These are phyloP conservation scores for Solanum tacnaense DNA, from an alignment of 257 asterid genomes.

Conservation along the genomic window DNA sequence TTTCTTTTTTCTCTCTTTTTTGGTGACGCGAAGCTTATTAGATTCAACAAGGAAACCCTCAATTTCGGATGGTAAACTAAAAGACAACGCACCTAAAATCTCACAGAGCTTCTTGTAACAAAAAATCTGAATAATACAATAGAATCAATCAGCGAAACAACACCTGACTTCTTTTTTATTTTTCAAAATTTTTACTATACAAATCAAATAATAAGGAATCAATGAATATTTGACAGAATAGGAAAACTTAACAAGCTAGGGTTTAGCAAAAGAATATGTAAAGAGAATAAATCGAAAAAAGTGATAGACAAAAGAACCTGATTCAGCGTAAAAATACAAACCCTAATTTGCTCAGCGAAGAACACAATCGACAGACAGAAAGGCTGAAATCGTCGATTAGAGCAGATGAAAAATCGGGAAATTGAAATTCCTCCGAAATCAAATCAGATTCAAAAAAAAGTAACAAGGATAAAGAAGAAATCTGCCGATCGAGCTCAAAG, in stretches of 20 bases:
- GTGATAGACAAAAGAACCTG: background rate
- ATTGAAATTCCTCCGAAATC: background rate
- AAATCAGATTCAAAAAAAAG: background rate
- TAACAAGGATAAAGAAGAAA: background rate
- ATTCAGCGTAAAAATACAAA: background rate
- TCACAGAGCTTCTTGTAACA: slow-evolving; percentile 65
- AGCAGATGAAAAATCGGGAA: background rate
- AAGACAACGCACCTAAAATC: slow-evolving; percentile 80
- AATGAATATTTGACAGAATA: slow-evolving; percentile 15
- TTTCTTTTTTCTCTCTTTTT: slow-evolving; percentile 1
- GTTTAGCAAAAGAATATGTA: slow-evolving; percentile 1
- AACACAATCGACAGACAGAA: slow-evolving; percentile 24
- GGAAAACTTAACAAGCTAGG: slow-evolving; percentile 11
- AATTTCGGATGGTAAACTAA: slow-evolving; percentile 71
- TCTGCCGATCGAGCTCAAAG: background rate
- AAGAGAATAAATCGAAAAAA: background rate
- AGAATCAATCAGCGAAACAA: slow-evolving; percentile 2
- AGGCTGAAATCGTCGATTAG: slow-evolving; percentile 13
- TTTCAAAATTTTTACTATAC: slow-evolving; percentile 9
- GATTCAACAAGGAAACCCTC: slow-evolving; percentile 68
- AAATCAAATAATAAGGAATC: slow-evolving; percentile 14
- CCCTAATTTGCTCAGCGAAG: background rate
- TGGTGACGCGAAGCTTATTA: background rate
- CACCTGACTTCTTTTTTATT: slow-evolving; percentile 1
- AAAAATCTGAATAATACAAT: background rate